These are phyloP conservation scores for Lupinus albus DNA, from an alignment of 306 rosid species.

Conservation along the genomic window DNA sequence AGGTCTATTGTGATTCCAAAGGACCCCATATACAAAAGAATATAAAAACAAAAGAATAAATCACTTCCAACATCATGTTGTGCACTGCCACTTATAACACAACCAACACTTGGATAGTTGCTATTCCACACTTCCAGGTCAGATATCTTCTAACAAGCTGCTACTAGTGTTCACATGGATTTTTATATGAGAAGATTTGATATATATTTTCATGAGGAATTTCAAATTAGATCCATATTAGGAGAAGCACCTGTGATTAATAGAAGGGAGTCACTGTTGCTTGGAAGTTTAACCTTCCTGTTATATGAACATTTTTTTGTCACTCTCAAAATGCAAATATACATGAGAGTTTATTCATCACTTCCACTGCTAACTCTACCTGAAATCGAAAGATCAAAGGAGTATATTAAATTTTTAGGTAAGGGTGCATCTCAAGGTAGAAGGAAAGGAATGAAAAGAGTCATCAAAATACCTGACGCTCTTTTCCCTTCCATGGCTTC, in stretches of 20 bases:
- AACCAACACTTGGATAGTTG: conserved; percentile 41
- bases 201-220: conserved; percentile 38
- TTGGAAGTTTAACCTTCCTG: conserved; percentile 50
- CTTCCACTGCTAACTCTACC: conserved; percentile 86
- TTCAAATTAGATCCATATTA: conserved; percentile 16
- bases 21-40: conserved; percentile 48
- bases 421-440: conserved; percentile 13
- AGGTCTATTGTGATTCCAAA: conserved; percentile 54
- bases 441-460: conserved; percentile 30
- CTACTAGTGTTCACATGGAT: conserved; percentile 45
- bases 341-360: conserved; percentile 65
- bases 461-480: conserved; percentile 57
- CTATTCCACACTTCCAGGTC: conserved; percentile 43
- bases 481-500: conserved; percentile 99
- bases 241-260: conserved; percentile 48
- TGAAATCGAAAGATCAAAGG: conserved; percentile 51
- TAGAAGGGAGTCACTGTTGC: conserved; percentile 55
- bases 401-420: conserved; percentile 34
- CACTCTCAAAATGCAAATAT: conserved; percentile 61
- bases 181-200: conserved; percentile 41
- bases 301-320: conserved; percentile 52
- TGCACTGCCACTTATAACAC: conserved; percentile 41
- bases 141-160: conserved; percentile 43
- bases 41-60: conserved; percentile 36
- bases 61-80: conserved; percentile 53